phyloP scores from a whole-genome alignment of 78 protist species.

The Neovahlkampfia damariscottae region DNA sequence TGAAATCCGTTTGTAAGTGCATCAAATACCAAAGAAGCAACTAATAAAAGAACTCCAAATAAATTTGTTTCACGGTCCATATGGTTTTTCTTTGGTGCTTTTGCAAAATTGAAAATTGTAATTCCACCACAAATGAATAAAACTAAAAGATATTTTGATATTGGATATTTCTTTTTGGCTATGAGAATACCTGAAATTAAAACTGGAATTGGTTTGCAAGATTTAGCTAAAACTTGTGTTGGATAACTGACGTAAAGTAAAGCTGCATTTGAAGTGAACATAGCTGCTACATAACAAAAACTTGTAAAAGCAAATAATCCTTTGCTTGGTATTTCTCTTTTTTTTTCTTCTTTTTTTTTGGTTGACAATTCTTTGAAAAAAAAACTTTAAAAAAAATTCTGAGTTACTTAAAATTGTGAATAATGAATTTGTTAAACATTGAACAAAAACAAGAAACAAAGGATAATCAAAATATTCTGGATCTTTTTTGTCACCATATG shows the following conservation, averaged over 20 bases:
- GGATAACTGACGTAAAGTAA: constrained; percentile 30
- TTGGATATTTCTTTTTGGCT: neutral
- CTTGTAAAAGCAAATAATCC: neutral
- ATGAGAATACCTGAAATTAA: constrained; percentile 15
- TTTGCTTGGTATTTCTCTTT: neutral
- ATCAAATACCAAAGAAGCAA: constrained; percentile 20
- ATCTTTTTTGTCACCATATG: neutral
- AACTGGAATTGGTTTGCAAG: constrained; percentile 46
- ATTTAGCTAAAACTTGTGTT: constrained; percentile 43
- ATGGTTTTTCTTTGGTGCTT: too few relatives aligned
- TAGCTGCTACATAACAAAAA: neutral
- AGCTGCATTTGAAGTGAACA: neutral
- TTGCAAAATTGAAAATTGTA: constrained; percentile 5
- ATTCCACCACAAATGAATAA: constrained; percentile 10
- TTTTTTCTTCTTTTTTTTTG: neutral
- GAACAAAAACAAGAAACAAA: constrained; percentile 17
- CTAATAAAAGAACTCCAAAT: neutral
- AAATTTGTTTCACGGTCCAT: neutral
- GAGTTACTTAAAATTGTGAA: neutral
- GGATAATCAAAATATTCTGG: neutral
- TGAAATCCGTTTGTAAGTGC: constrained; percentile 30
- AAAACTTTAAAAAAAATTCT: neutral
- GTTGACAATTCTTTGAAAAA: neutral
- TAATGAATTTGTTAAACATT: neutral
- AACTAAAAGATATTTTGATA: neutral